phyloP scores from a whole-genome alignment of 2,329 filamentous ascomycete species.

The Fusarium nygamai region DNA sequence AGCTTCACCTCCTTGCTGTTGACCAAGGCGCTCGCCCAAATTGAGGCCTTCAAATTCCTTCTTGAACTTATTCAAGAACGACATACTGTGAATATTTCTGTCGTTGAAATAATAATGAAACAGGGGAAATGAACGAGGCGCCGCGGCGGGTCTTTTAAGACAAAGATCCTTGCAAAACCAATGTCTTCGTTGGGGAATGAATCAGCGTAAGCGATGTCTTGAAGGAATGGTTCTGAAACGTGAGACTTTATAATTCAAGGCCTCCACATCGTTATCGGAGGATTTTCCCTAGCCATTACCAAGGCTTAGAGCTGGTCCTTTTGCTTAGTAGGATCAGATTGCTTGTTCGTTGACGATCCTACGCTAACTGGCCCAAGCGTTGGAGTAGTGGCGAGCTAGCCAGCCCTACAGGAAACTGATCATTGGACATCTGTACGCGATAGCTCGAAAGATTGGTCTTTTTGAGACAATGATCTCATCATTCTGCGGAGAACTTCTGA shows the following conservation, averaged over 20 bases:
- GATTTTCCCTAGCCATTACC: background rate
- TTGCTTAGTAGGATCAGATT: background rate
- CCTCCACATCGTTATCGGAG: background rate
- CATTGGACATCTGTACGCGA: background rate
- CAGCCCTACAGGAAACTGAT: background rate
- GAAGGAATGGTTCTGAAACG: background rate
- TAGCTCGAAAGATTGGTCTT: accelerated
- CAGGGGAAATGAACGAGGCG: accelerated
- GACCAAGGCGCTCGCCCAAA: background rate
- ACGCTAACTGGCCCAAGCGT: background rate
- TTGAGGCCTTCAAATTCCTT: conserved; percentile 31
- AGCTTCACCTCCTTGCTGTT: conserved; percentile 4
- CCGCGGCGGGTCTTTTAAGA: background rate
- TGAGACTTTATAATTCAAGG: background rate
- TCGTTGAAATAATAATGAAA: no score
- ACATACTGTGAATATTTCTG: background rate
- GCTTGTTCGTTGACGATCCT: background rate
- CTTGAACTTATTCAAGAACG: conserved; percentile 28
- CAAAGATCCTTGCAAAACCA: background rate
- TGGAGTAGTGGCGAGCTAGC: background rate
- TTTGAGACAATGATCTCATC: background rate
- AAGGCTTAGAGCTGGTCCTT: no score
- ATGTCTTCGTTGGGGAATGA: background rate
- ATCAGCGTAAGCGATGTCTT: background rate
- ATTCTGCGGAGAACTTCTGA: no score